Evolutionary conservation across 108 stramenopile species (phyloP), one percentile per base, ranked within the genome.

Genomic region (Fistulifera pelliculosa): DNA sequence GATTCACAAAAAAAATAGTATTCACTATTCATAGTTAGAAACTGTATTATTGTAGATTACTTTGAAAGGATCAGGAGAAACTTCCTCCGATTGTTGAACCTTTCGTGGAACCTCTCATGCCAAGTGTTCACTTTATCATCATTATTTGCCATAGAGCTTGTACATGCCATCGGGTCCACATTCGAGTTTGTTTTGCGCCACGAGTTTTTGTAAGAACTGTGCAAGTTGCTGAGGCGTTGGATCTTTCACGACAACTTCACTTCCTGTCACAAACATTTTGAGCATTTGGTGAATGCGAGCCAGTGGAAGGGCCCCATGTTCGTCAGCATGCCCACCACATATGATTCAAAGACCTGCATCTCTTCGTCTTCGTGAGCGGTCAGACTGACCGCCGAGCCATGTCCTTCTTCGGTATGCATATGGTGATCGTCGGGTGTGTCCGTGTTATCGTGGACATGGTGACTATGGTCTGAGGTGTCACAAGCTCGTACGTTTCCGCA

Each of bases 271-370:
- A 72, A 93, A 90, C 52, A 81, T 86, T 58, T 88, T 93, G 35
- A 96, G 75, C 77, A 85, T 88, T 17, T 85, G 71, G 56, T 94
- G 91, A 41, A 96, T 93, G 19, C 86, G 64, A 6, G 79, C 75
- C 35, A 96, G 52, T 19, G 87, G 83, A 0, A 94, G 65, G 44
- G 80, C 0, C 86, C 89, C 11, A 88, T 64, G 44, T 85, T 90
- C 8, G 79, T 82, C 35, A 96, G 75, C 93, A 94, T 90, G 14
- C 95, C 93, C 35, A 78, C 51, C 52, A 96, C 80, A 56, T 84
- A 96, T 38, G 76, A 77, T 49, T 85, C 75, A 54, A 73, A 90
- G 1, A 90, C 68, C 49, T 81, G 77, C 75, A 84, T 76, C 51
- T 88, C 84, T 61, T 93, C 90, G 17, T 85, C 88, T 52, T 87